Percentiles rank a stretch among this genome's conserved stretches.
Conservation (phyloP, 768 basidiomycete genomes). For the Pleurotus tuoliensis region DNA sequence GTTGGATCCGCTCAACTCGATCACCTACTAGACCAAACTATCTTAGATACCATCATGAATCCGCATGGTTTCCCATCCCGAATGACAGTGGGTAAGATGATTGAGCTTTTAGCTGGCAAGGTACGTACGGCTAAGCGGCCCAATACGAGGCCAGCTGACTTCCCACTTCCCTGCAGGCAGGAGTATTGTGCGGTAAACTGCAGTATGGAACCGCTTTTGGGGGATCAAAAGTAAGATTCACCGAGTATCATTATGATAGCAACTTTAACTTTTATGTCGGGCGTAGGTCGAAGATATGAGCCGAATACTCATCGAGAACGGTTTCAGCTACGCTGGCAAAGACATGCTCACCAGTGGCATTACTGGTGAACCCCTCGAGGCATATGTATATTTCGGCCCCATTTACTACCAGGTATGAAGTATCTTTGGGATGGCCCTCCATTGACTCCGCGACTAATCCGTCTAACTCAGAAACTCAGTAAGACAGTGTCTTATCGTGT, state of each 20-base stretch:
- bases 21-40: constrained; percentile 10
- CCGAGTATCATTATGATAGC: not conserved
- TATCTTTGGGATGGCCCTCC: not conserved
- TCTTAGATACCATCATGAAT: constrained; percentile 95
- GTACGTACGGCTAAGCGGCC: constrained; percentile 29
- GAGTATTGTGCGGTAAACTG: constrained; percentile 83
- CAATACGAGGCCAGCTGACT: constrained; percentile 1
- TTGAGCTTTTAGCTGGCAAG: constrained; percentile 95
- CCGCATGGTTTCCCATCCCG: constrained; percentile 99
- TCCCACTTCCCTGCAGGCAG: constrained; percentile 54
- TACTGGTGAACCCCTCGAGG: constrained; percentile 93
- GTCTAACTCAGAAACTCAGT: constrained; percentile 81
- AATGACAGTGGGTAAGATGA: constrained; percentile 99
- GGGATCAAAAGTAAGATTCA: constrained; percentile 76
- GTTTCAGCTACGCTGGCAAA: constrained; percentile 98
- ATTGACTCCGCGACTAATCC: constrained; percentile 8
- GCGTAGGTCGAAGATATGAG: constrained; percentile 95
- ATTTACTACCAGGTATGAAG: constrained; percentile 88
- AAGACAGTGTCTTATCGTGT: constrained; percentile 24
- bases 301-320: constrained; percentile 88
- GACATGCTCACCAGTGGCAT: constrained; percentile 99
- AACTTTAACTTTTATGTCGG: not conserved
- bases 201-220: constrained; percentile 97
- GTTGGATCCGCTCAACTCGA: constrained; percentile 7
- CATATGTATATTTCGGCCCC: constrained; percentile 98